Percentiles rank a stretch among this genome's conserved stretches.
These are phyloP conservation scores for Colletotrichum sp. DNA, from an alignment of 2,329 filamentous ascomycete genomes.

Conservation along the genomic window DNA sequence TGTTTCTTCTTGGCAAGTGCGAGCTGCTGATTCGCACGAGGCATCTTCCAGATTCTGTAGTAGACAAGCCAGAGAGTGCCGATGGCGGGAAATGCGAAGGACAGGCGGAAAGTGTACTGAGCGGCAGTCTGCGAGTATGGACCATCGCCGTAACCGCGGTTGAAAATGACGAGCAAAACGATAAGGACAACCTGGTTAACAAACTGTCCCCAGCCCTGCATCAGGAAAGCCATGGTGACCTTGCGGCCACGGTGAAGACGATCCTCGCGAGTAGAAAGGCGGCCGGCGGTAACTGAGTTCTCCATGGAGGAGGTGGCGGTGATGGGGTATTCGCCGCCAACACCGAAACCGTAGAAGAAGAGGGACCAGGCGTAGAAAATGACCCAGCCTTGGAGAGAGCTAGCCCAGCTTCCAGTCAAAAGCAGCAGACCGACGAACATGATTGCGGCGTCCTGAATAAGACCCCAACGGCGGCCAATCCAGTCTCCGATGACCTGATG, in stretches of 20 bases:
- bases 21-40: slow-evolving; percentile 82
- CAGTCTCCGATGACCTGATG: slow-evolving; percentile 64
- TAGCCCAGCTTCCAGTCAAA: slow-evolving; percentile 89
- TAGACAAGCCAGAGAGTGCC: slow-evolving; percentile 95
- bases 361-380: slow-evolving; percentile 96
- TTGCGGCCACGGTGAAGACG: slow-evolving; percentile 95
- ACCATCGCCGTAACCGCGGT: slow-evolving; percentile 60
- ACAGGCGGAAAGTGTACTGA: slow-evolving; percentile 91
- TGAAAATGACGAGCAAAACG: slow-evolving; percentile 82
- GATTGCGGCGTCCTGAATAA: slow-evolving; percentile 91
- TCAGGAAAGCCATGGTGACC: slow-evolving; percentile 93
- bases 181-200: slow-evolving; percentile 93
- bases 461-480: slow-evolving; percentile 91
- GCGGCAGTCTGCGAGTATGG: slow-evolving; percentile 80
- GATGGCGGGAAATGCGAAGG: slow-evolving; percentile 87
- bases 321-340: slow-evolving; percentile 93
- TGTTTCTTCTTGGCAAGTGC: slow-evolving; percentile 80
- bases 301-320: slow-evolving; percentile 96
- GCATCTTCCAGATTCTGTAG: slow-evolving; percentile 96
- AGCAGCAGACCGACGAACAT: slow-evolving; percentile 94
- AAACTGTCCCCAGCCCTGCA: slow-evolving; percentile 98
- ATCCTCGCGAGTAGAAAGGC: slow-evolving; percentile 88
- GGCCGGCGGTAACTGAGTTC: slow-evolving; percentile 83
- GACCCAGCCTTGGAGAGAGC: slow-evolving; percentile 89
- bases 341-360: slow-evolving; percentile 74